phyloP scores from a whole-genome alignment of 176 grass and related monocot species.

The Zea luxurians region DNA sequence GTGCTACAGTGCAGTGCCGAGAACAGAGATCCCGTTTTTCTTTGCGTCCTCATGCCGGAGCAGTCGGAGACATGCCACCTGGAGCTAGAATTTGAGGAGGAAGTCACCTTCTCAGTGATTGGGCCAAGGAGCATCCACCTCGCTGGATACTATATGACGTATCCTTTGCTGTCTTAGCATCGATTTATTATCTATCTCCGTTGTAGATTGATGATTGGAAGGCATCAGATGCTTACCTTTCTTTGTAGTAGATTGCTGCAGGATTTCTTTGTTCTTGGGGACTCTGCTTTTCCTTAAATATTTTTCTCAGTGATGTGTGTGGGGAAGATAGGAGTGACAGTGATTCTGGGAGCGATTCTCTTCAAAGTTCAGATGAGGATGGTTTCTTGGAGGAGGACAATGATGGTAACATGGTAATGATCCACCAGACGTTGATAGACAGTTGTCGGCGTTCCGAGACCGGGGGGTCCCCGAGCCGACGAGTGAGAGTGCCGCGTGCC shows the following conservation, averaged over 20 bases:
- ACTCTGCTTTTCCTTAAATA: slow-evolving; percentile 40
- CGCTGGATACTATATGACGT: slow-evolving; percentile 68
- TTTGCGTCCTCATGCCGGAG: slow-evolving; percentile 54
- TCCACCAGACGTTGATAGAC: not conserved
- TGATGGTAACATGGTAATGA: slow-evolving; percentile 20
- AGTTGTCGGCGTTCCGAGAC: too few species aligned
- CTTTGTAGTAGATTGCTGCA: not conserved
- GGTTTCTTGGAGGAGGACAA: slow-evolving; percentile 17
- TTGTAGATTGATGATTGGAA: not conserved
- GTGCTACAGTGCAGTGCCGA: slow-evolving; percentile 64
- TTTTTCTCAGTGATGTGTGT: slow-evolving; percentile 53
- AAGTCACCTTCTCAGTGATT: slow-evolving; percentile 67
- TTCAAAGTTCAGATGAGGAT: slow-evolving; percentile 54
- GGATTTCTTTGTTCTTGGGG: not conserved
- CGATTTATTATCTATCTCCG: not conserved
- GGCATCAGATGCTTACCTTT: not conserved
- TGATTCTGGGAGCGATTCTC: slow-evolving; percentile 46
- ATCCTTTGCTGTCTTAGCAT: slow-evolving; percentile 48
- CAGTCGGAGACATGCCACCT: slow-evolving; percentile 50
- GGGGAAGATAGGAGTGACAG: slow-evolving; percentile 68
- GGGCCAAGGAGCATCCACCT: slow-evolving; percentile 67
- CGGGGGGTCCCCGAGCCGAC: too few species aligned
- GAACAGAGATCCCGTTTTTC: slow-evolving; percentile 51
- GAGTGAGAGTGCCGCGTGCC: too few species aligned
- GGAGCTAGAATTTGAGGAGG: slow-evolving; percentile 86